Conservation (phyloP, 768 basidiomycete species). For the Mycena galopus region DNA sequence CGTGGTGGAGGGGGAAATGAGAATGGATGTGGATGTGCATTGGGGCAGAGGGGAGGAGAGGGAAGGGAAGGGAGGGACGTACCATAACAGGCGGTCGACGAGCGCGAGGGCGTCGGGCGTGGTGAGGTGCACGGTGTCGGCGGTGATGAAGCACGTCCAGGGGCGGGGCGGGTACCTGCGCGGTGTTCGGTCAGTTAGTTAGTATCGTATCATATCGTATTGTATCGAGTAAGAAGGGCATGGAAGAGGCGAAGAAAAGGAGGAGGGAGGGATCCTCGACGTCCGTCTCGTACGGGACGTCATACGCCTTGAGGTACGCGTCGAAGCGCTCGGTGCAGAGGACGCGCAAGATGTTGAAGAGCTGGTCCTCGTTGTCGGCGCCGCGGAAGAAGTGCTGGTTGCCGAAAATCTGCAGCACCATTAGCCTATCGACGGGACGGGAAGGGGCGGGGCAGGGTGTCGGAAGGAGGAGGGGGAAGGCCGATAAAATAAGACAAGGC, state of each 20-base stretch:
- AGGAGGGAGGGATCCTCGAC: conserved; percentile 67
- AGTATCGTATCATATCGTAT: conserved; percentile 46
- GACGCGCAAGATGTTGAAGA: conserved; percentile 77
- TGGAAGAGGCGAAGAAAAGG: too few relatives aligned
- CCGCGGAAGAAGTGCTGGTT: conserved; percentile 83
- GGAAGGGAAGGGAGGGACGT: too few relatives aligned
- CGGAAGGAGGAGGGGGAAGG: too few relatives aligned
- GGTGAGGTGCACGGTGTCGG: conserved; percentile 94
- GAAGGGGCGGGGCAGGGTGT: too few relatives aligned
- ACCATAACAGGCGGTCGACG: conserved; percentile 93
- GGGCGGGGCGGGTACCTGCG: conserved; percentile 89
- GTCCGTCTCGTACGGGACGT: conserved; percentile 76
- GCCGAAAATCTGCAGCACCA: too few relatives aligned
- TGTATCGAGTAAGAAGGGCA: not conserved
- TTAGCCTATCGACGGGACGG: too few relatives aligned
- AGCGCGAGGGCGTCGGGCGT: conserved; percentile 97
- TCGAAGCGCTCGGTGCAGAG: conserved; percentile 76
- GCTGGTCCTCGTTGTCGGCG: conserved; percentile 80
- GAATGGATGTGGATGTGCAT: too few relatives aligned
- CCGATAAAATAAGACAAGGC: too few relatives aligned
- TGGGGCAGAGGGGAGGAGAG: too few relatives aligned
- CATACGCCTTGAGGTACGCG: too few relatives aligned
- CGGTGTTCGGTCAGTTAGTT: conserved; percentile 44
- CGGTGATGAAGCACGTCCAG: conserved; percentile 95
- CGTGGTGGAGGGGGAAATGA: too few relatives aligned